Base-by-base conservation (phyloP, 371 early-diverging fungal genomes). In the Syncephalastrum monosporum region DNA sequence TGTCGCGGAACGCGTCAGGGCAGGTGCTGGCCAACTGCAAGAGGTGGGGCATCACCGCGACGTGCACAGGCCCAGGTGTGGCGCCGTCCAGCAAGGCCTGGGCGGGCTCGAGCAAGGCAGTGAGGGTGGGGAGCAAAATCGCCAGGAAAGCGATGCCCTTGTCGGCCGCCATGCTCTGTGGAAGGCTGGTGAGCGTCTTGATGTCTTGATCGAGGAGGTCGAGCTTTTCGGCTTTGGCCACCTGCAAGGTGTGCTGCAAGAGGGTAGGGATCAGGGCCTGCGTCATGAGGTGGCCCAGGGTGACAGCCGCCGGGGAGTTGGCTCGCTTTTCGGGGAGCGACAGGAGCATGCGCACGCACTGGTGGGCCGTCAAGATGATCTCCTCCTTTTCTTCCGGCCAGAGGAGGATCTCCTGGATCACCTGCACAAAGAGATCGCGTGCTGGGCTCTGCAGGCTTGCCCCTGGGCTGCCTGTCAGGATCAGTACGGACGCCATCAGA, bases 261-360 rank as follows among this genome's bases (percentile, higher is more conserved):
- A 77, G 46, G 33, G 60, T 60, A 8, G 82, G 67, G 25, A 82
- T 59, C 6, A 71, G 46, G 2, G 56, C 48, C 29, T 64, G 71
- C 4, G 64, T 56, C 17, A 74, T 58, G 12, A 48, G 42, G 41
- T 70, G 64, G 19, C 76, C 75, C 5, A 82, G 41, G 7, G 59
- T 47, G 16, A 60, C 59, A 10, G 73, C 48, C 17, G 68, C 47
- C 2, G 61, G 53, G 1, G 65, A 33, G 38, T 50, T 59, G 42
- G 50, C 55, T 46, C 68, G 72, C 43, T 75, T 75, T 49, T 73
- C 74, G 4, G 80, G 68, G n/a, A 79, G 44, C 15, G 59, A 59
- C 10, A 79, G 59, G 42, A 82, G 56, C 10, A 72, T 82, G 8
- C 82, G 74, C n/a, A 71, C 53, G 38, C 80, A 79, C 56, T 82